These are phyloP conservation scores for Cladophialophora chaetospira DNA, from an alignment of 2,329 filamentous ascomycete species.

Conservation along the genomic window DNA sequence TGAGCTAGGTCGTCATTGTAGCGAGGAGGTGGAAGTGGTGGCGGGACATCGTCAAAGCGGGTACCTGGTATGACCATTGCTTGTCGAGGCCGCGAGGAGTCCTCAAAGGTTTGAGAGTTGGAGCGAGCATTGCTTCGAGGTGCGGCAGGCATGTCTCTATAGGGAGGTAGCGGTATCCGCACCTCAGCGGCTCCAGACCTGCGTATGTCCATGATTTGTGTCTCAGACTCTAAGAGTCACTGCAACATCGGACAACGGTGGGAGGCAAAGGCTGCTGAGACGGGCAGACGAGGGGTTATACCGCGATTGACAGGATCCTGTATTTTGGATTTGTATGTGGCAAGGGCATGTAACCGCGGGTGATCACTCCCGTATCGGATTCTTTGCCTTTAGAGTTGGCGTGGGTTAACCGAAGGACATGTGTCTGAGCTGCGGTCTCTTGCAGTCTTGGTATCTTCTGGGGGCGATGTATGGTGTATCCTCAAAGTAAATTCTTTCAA, in stretches of 20 bases:
- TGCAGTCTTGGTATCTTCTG: not conserved
- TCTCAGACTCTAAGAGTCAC: conserved; percentile 11
- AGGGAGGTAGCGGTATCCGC: conserved; percentile 20
- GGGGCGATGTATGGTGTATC: not conserved
- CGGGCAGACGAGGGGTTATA: conserved; percentile 1
- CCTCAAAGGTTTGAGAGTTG: conserved; percentile 44
- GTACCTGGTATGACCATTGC: conserved; percentile 66
- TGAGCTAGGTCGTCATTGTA: conserved; percentile 58
- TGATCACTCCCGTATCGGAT: not conserved
- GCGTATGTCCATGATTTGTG: conserved; percentile 26
- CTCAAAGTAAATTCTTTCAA: not conserved
- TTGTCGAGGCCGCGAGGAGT: conserved; percentile 46
- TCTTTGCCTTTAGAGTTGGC: not conserved
- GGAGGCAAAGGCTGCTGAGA: conserved; percentile 14
- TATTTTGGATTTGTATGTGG: conserved; percentile 15
- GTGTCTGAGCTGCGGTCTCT: not conserved
- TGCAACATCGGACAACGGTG: conserved; percentile 26
- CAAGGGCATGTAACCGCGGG: conserved; percentile 9
- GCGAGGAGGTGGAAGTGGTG: conserved; percentile 65
- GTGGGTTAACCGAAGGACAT: conserved; percentile 7
- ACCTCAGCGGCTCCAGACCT: conserved; percentile 22
- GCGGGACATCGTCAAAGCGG: conserved; percentile 54
- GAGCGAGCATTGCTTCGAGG: conserved; percentile 38
- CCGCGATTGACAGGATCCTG: not conserved
- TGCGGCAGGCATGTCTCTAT: conserved; percentile 18